These are phyloP conservation scores for Agaricales sp. DNA, from an alignment of 1,284 basidiomycete genomes.

Conservation along the genomic window DNA sequence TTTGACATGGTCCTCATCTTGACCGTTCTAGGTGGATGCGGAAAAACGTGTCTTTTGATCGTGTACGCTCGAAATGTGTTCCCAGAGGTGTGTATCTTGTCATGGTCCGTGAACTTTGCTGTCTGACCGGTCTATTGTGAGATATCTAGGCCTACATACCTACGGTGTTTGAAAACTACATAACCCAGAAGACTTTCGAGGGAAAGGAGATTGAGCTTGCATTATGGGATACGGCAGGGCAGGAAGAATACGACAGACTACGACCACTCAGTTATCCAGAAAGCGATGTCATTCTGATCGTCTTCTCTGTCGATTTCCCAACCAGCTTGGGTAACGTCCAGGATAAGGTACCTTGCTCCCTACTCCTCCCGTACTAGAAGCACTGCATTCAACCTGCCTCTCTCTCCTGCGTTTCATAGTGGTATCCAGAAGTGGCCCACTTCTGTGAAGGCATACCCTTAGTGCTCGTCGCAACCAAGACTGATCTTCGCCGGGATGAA, in stretches of 20 bases:
- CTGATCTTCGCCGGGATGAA: conserved; percentile 80
- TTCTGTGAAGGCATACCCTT: conserved; percentile 93
- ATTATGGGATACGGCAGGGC: conserved; percentile 97
- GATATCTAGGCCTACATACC: conserved; percentile 81
- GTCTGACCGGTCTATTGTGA: conserved; percentile 3
- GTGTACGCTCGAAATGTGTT: conserved; percentile 97
- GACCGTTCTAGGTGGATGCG: conserved; percentile 58
- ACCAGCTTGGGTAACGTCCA: conserved; percentile 89
- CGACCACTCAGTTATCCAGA: conserved; percentile 94
- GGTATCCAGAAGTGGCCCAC: conserved; percentile 96
- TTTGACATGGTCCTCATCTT: conserved; percentile 22
- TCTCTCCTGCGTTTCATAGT: conserved; percentile 37
- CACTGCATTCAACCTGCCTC: background rate
- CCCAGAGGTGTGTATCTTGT: conserved; percentile 66
- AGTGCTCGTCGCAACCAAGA: conserved; percentile 92
- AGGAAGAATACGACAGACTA: conserved; percentile 95
- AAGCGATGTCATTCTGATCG: conserved; percentile 93
- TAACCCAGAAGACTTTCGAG: conserved; percentile 84
- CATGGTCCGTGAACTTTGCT: conserved; percentile 10
- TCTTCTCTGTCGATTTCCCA: conserved; percentile 97
- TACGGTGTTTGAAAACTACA: conserved; percentile 97
- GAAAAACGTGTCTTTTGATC: conserved; percentile 88
- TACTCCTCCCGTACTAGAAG: conserved; percentile 1
- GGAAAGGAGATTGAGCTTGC: conserved; percentile 90
- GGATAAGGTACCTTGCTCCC: conserved; percentile 59